Conservation (phyloP, 2,329 filamentous ascomycete genomes). For the Penicillium capsulatum region DNA sequence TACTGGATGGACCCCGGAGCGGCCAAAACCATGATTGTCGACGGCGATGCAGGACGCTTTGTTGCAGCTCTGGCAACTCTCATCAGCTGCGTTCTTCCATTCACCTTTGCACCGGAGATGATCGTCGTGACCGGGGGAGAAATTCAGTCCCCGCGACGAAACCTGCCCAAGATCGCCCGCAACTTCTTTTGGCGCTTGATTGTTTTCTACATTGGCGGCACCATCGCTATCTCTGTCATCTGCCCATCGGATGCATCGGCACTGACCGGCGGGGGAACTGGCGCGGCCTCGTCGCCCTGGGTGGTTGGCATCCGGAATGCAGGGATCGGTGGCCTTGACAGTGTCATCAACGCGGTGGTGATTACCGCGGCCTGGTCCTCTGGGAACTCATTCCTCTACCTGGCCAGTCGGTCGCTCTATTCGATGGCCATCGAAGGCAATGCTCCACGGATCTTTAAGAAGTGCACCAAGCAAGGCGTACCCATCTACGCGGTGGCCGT, state of each 20-base stretch:
- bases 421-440: slow-evolving; percentile 44
- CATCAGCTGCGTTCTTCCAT: slow-evolving; percentile 33
- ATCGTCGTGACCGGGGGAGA: slow-evolving; percentile 54
- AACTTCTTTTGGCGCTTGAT: slow-evolving; percentile 53
- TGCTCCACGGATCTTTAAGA: slow-evolving; percentile 39
- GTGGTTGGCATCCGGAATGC: slow-evolving; percentile 68
- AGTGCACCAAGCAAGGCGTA: slow-evolving; percentile 46
- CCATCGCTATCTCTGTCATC: slow-evolving; percentile 55
- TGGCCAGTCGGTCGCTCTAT: slow-evolving; percentile 49
- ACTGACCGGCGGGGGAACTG: slow-evolving; percentile 37
- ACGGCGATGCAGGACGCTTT: slow-evolving; percentile 42
- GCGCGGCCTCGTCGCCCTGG: slow-evolving; percentile 50
- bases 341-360: slow-evolving; percentile 70
- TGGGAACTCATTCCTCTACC: slow-evolving; percentile 61
- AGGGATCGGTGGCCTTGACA: slow-evolving; percentile 62
- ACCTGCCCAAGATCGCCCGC: slow-evolving; percentile 51
- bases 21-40: slow-evolving; percentile 51
- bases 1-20: slow-evolving; percentile 54
- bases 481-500: slow-evolving; percentile 49
- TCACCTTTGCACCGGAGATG: slow-evolving; percentile 42
- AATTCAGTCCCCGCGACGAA: slow-evolving; percentile 47
- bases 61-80: slow-evolving; percentile 45
- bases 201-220: slow-evolving; percentile 54
- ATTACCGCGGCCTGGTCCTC: slow-evolving; percentile 67
- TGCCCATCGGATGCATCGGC: slow-evolving; percentile 54